Conservation (phyloP, 805 yeast genomes). For the Dipodascopsis tothii region DNA sequence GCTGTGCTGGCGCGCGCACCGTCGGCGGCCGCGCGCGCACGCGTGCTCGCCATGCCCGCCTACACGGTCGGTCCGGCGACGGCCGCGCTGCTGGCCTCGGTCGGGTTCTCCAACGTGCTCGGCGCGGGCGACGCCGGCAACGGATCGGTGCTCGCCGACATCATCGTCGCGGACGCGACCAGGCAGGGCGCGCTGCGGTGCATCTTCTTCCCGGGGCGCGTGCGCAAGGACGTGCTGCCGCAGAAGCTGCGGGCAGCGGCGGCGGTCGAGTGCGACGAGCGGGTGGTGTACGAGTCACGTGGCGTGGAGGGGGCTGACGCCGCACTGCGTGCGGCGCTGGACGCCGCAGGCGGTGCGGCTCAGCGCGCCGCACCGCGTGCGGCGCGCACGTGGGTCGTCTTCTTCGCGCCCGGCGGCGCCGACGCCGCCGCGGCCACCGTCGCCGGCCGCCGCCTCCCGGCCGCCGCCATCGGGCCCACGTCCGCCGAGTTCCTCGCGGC, state of each 20-base stretch:
- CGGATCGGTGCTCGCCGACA: slow-evolving; percentile 61
- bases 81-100: slow-evolving; percentile 42
- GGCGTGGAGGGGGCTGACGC: slow-evolving; percentile 30
- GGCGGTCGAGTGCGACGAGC: slow-evolving; percentile 12
- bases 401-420: slow-evolving; percentile 90
- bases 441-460: slow-evolving; percentile 29
- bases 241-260: slow-evolving; percentile 38
- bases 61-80: slow-evolving; percentile 95
- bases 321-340: slow-evolving; percentile 29
- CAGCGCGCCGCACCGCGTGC: neutral
- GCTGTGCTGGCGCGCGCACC: slow-evolving; percentile 11
- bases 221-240: slow-evolving; percentile 76
- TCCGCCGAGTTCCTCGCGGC: slow-evolving; percentile 54
- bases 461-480: slow-evolving; percentile 91
- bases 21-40: slow-evolving; percentile 33
- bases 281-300: slow-evolving; percentile 24
- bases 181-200: slow-evolving; percentile 19
- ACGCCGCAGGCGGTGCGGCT: slow-evolving; percentile 25
- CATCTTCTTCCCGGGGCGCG: slow-evolving; percentile 78
- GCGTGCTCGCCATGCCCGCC: slow-evolving; percentile 35
- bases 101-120: slow-evolving; percentile 61
- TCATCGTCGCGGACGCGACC: slow-evolving; percentile 40
- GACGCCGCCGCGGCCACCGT: slow-evolving; percentile 38
- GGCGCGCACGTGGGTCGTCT: slow-evolving; percentile 54
- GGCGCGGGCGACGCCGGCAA: slow-evolving; percentile 80